Percentiles rank a stretch among this genome's conserved stretches.
phyloP scores from a whole-genome alignment of 2,329 filamentous ascomycete genomes.

The Aspergillus tamarii region DNA sequence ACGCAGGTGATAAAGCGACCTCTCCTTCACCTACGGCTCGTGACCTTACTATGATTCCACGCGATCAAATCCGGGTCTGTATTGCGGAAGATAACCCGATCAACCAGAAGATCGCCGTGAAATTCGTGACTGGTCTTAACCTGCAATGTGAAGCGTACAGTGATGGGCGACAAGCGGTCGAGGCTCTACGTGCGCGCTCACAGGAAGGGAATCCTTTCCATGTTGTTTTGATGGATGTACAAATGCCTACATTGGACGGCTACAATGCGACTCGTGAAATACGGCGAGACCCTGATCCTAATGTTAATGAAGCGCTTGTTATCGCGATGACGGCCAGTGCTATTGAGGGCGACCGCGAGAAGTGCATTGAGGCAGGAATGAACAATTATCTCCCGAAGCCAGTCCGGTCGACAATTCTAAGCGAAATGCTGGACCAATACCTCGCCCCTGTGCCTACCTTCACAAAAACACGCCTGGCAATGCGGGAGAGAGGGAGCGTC shows the following conservation, averaged over 20 bases:
- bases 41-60: slow-evolving; percentile 73
- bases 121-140: slow-evolving; percentile 83
- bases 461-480: slow-evolving; percentile 34
- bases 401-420: slow-evolving; percentile 84
- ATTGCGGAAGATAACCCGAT: slow-evolving; percentile 95
- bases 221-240: slow-evolving; percentile 91
- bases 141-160: slow-evolving; percentile 87
- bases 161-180: slow-evolving; percentile 85
- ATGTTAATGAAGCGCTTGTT: slow-evolving; percentile 81
- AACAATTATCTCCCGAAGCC: slow-evolving; percentile 97
- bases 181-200: slow-evolving; percentile 76
- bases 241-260: slow-evolving; percentile 92
- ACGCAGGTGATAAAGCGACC: slow-evolving; percentile 46
- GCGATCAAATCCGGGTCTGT: slow-evolving; percentile 80
- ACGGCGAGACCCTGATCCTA: slow-evolving; percentile 73
- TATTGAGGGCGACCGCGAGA: slow-evolving; percentile 91
- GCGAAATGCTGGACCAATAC: slow-evolving; percentile 76
- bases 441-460: slow-evolving; percentile 54
- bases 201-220: slow-evolving; percentile 78
- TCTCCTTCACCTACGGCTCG: slow-evolving; percentile 53
- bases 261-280: slow-evolving; percentile 88
- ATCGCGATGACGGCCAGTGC: slow-evolving; percentile 97
- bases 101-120: slow-evolving; percentile 91
- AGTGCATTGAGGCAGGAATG: slow-evolving; percentile 95
- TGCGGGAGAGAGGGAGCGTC: slow-evolving; percentile 34